These are phyloP conservation scores for Craterostigma plantagineum DNA, from an alignment of 257 asterid species.

Conservation along the genomic window DNA sequence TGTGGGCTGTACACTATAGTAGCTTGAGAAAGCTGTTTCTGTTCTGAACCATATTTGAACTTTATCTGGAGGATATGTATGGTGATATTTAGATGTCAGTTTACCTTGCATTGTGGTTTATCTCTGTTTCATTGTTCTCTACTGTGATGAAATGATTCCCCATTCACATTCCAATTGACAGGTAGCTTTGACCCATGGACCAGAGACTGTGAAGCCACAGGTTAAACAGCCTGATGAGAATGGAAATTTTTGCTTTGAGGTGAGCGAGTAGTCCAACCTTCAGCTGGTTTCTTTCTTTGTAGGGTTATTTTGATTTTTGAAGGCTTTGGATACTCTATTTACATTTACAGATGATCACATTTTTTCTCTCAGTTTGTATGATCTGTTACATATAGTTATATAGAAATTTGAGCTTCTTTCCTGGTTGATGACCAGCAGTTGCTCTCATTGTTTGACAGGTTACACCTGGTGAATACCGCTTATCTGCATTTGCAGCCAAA, in stretches of 20 bases:
- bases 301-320: neutral
- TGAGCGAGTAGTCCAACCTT: conserved; percentile 12
- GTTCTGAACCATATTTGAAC: no score
- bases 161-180: conserved; percentile 16
- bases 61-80: no score
- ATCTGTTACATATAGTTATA: neutral
- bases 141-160: conserved; percentile 4
- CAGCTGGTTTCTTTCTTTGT: conserved; percentile 8
- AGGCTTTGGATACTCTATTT: neutral
- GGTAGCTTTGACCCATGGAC: conserved; percentile 98
- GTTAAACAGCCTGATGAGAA: conserved; percentile 48
- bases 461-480: conserved; percentile 80
- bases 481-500: conserved; percentile 72
- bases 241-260: conserved; percentile 94
- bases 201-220: conserved; percentile 80
- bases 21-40: no score
- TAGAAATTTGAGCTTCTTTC: neutral
- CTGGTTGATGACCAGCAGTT: conserved; percentile 7
- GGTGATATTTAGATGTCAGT: no score
- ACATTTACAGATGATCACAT: conserved; percentile 1
- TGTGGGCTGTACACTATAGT: no score
- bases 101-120: neutral
- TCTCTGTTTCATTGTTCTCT: conserved; percentile 2
- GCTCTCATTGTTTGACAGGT: conserved; percentile 39
- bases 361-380: conserved; percentile 1